Evolutionary conservation across 2,329 filamentous ascomycete species (phyloP).

Genomic region (Alternaria ethzedia): DNA sequence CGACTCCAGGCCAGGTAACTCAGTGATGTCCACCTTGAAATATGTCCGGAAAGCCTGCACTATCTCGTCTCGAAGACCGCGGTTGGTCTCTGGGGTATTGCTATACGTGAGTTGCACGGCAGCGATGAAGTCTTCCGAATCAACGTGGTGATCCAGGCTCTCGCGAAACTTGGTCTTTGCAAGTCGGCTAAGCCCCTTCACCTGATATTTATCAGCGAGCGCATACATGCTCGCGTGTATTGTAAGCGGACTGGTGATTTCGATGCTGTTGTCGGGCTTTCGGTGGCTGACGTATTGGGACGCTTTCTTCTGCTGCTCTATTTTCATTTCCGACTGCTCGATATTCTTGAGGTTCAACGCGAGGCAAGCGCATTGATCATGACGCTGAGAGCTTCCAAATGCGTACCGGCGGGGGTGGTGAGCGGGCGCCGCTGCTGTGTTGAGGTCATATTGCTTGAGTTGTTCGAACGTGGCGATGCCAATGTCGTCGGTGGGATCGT

Average conservation of each 20-base stretch:
- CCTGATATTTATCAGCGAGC: constrained; percentile 26
- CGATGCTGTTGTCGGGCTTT: background rate
- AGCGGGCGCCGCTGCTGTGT: background rate
- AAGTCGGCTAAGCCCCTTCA: constrained; percentile 11
- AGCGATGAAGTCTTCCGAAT: constrained; percentile 35
- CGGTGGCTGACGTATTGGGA: background rate
- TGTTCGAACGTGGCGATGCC: background rate
- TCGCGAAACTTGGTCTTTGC: constrained; percentile 20
- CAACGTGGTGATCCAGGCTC: constrained; percentile 16
- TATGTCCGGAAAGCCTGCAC: constrained; percentile 29
- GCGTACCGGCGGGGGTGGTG: background rate
- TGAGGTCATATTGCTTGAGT: constrained; percentile 6
- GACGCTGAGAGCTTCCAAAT: background rate
- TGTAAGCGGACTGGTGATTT: constrained; percentile 39
- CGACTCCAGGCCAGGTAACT: constrained; percentile 12
- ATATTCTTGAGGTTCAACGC: background rate
- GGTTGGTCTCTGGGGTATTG: constrained; percentile 34
- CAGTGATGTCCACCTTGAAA: constrained; percentile 11
- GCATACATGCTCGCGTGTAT: constrained; percentile 28
- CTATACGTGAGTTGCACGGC: constrained; percentile 33
- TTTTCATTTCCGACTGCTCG: background rate
- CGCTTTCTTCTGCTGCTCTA: background rate
- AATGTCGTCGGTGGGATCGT: constrained; percentile 14
- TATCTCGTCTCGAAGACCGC: constrained; percentile 40
- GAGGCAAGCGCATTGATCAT: constrained; percentile 15